These are phyloP conservation scores for Herpetomonas muscarum DNA, from an alignment of 208 protist species.

Conservation along the genomic window DNA sequence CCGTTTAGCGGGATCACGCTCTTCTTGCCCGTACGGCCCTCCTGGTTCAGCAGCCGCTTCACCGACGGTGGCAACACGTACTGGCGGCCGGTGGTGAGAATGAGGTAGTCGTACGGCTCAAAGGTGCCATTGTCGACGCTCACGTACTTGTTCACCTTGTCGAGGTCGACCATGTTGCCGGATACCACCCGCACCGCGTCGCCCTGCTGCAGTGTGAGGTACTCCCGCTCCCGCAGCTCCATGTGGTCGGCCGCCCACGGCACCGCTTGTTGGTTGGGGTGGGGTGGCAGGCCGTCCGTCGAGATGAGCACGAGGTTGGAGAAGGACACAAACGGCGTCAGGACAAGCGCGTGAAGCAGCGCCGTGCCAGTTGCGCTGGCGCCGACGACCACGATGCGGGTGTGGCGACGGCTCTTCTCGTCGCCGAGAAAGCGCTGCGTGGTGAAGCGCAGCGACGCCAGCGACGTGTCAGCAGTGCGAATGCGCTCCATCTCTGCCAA, in stretches of 20 bases:
- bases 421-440: constrained; percentile 76
- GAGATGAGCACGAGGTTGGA: constrained; percentile 87
- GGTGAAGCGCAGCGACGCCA: constrained; percentile 69
- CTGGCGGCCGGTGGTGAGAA: constrained; percentile 84
- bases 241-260: constrained; percentile 71
- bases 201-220: constrained; percentile 51
- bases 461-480: constrained; percentile 18
- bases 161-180: constrained; percentile 82
- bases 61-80: constrained; percentile 73
- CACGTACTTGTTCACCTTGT: constrained; percentile 76
- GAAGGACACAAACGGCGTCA: constrained; percentile 78
- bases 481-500: neutral
- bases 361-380: constrained; percentile 73
- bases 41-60: constrained; percentile 54
- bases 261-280: constrained; percentile 55
- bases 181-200: constrained; percentile 64
- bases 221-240: constrained; percentile 79
- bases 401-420: constrained; percentile 65
- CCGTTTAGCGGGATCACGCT: constrained; percentile 63
- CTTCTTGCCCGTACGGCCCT: constrained; percentile 32
- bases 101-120: constrained; percentile 89
- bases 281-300: constrained; percentile 70
- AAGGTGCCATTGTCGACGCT: constrained; percentile 78
- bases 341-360: constrained; percentile 72
- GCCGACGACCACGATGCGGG: constrained; percentile 84